Evolutionary conservation across 306 rosid genomes (phyloP), one percentile per base, ranked within the genome.

Genomic region (Leucaena leucocephala): DNA sequence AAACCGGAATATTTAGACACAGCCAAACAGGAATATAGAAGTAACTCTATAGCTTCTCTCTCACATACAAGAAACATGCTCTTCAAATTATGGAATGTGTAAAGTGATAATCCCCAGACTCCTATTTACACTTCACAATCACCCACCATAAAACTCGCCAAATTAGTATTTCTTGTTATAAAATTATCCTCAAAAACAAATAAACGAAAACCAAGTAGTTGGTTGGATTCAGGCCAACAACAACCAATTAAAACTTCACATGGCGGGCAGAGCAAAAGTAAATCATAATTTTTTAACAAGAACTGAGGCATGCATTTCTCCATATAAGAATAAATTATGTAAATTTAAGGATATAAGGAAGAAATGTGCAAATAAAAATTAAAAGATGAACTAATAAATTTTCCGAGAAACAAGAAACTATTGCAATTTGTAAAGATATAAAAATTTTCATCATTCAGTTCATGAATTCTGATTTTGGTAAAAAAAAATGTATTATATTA

Each of bases 131-230:
- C 9, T 5, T 76, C 10, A 34, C 35, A 62, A 63, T 63, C 48
- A 63, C 35, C 35, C 62, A 63, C 48, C 48, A 76, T 35, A 75
- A 75, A 7, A 75, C 59, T 43, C 15, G 13, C 17, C 35, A 61
- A 27, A 58, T 58, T 43, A 58, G 45, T 45, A 55, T 62, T 15
- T 68, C 79, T 75, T 5, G 14, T 44, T 3, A 46, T 62, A n/a
- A 46, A 58, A 46, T 27, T 19, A 19, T n/a, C 4, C 48, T 22
- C 21, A 12, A 73, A 34, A 13, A 73, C 77, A 59, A 74, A 75
- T 11, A 35, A 14, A 13, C 54, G 17, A 48, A 12, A 48, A 12
- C 17, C 17, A 48, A 13, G 54, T 48, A 48, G 54, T 48, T 48
- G 42, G 42, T 19, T 50, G 80, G 54, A 4, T 48, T 65, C 13